Conservation (phyloP, 1,284 basidiomycete genomes). For the Schizophyllum commune region DNA sequence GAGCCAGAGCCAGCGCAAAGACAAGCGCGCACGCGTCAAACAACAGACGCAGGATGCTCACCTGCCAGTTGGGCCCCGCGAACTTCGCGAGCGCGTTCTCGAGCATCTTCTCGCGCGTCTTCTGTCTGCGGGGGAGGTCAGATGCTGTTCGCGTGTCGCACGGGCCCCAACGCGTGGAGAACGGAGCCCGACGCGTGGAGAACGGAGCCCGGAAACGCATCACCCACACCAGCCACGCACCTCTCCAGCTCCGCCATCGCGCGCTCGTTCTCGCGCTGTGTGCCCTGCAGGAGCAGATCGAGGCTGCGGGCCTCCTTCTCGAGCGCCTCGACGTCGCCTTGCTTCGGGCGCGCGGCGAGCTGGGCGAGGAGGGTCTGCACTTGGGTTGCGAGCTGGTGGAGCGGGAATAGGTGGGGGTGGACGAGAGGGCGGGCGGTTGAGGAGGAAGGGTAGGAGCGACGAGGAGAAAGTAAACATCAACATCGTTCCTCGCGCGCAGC, state of each 20-base stretch:
- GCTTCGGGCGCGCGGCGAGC: constrained; percentile 53
- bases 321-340: constrained; percentile 53
- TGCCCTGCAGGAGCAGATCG: constrained; percentile 64
- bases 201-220: no score
- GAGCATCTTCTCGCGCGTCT: constrained; percentile 59
- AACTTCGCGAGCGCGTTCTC: constrained; percentile 62
- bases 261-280: constrained; percentile 70
- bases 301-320: constrained; percentile 65
- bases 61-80: constrained; percentile 74
- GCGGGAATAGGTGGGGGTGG: not conserved
- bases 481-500: not conserved
- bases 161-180: not conserved
- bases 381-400: constrained; percentile 45
- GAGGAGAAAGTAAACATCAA: not conserved
- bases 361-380: constrained; percentile 55
- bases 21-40: not conserved
- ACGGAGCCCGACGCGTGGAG: no score
- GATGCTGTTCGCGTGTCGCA: not conserved
- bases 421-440: not conserved
- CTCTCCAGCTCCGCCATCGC: constrained; percentile 70
- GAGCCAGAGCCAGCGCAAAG: constrained; percentile 8
- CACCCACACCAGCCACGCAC: no score
- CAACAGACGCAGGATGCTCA: constrained; percentile 14
- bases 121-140: constrained; percentile 29
- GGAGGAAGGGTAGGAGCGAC: not conserved